Evolutionary conservation across 352 stramenopile genomes (phyloP), one percentile per base, ranked within the genome.

Genomic region (Globisporangium apiculatum): DNA sequence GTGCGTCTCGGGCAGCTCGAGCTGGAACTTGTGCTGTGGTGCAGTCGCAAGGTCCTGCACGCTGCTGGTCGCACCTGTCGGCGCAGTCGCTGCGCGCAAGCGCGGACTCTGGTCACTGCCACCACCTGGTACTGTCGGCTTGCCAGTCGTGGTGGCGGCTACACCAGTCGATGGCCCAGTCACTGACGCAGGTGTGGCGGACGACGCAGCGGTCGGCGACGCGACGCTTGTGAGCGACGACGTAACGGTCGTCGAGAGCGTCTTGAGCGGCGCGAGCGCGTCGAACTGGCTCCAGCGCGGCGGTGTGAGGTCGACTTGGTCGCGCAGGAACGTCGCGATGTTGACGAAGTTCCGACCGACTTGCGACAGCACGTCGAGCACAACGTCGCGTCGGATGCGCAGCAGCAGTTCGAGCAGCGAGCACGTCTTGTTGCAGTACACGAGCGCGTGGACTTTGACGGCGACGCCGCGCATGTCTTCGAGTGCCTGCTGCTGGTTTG

Each of bases 341-440:
- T 92, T 94, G 52, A 80, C 87, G 57, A 94, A 94, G 61, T 94
- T 92, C 15, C 84, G 78, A 1, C 84, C 84, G 3, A 92, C 84
- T 60, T 94, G 84, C 4, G 83, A 91, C 5, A 94, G 68, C 24
- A 94, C 74, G 55, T 94, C 83, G 10, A 94, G 65, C 11, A 94
- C 69, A 35, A 94, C 86, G 45, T 94, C 84, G 0, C 82, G 76
- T 4, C 83, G 82, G 40, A 94, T 85, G 15, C 84, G 76, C 41
- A 92, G 62, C 1, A 91, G 37, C 9, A 94, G 63, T 51, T 94
- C 83, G 37, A 75, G 51, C 5, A 88, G 53, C n/a, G 83, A 88
- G 46, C 84, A 94, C 36, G 80, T 89, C 65, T 94, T 94, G 63
- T 94, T 81, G 48, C 78, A 88, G 65, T 94, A 94, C 51, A 94